These are phyloP conservation scores for Aspergillus puulaauensis DNA, from an alignment of 2,329 filamentous ascomycete genomes.

Conservation along the genomic window DNA sequence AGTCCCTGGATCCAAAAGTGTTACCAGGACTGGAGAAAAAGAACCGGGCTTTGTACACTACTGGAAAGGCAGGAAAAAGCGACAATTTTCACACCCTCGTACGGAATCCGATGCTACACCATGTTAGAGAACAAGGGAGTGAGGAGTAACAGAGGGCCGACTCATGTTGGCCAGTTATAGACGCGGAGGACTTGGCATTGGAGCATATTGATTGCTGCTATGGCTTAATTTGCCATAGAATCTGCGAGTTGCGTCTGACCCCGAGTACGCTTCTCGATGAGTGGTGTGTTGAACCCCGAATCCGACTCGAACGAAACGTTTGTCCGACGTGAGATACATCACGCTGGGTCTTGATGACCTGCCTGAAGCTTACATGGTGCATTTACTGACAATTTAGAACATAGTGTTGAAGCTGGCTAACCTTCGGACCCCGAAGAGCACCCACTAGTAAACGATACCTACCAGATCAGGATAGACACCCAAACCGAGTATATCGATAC, in stretches of 20 bases:
- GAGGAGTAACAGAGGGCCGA: too few species aligned
- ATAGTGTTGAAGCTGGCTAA: background rate
- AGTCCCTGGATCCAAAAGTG: background rate
- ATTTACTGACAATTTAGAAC: too few species aligned
- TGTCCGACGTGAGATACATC: background rate
- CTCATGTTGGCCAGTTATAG: background rate
- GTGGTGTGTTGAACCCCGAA: background rate
- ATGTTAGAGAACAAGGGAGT: background rate
- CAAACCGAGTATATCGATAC: background rate
- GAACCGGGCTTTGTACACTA: background rate
- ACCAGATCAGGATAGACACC: too few species aligned
- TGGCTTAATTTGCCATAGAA: constrained; percentile 37
- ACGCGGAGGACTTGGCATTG: background rate
- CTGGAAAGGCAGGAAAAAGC: background rate
- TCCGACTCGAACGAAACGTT: background rate
- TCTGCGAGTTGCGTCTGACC: background rate
- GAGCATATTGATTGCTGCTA: background rate
- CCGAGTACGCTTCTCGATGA: background rate
- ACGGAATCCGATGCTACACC: background rate
- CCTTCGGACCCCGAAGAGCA: background rate
- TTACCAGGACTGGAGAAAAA: background rate
- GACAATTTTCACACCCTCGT: background rate
- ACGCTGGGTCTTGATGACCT: too few species aligned
- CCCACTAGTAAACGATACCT: background rate
- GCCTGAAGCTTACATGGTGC: too few species aligned